Conservation (phyloP, 1,139 yeast genomes). For the Hyphopichia fennica region DNA sequence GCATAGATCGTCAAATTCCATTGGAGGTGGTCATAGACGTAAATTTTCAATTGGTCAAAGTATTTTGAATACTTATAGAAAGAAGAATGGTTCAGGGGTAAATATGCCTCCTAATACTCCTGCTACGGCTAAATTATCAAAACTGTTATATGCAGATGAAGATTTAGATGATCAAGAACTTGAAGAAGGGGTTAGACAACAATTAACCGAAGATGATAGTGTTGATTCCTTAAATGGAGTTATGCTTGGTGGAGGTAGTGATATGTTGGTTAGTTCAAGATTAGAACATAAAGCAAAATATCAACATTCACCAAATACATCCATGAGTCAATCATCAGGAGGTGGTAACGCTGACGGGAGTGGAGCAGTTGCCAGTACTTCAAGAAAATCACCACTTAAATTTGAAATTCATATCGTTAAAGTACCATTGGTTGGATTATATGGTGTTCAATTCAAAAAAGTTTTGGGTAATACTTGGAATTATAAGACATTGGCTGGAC, state of each 20-base stretch:
- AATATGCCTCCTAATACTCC: slow-evolving; percentile 53
- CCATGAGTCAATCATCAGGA: slow-evolving; percentile 14
- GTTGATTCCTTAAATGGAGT: slow-evolving; percentile 59
- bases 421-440: slow-evolving; percentile 85
- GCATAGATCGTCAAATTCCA: slow-evolving; percentile 31
- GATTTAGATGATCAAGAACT: slow-evolving; percentile 31
- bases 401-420: slow-evolving; percentile 93
- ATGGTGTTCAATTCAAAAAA: slow-evolving; percentile 94
- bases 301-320: slow-evolving; percentile 27
- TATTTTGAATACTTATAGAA: slow-evolving; percentile 44
- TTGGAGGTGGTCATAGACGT: slow-evolving; percentile 49
- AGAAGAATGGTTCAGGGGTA: slow-evolving; percentile 47
- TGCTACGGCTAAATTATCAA: slow-evolving; percentile 44
- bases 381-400: slow-evolving; percentile 56
- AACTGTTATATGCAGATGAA: slow-evolving; percentile 41
- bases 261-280: slow-evolving; percentile 63
- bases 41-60: slow-evolving; percentile 65
- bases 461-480: slow-evolving; percentile 94
- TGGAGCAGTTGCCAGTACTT: slow-evolving; percentile 5
- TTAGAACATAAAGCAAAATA: slow-evolving; percentile 52
- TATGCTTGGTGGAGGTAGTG: slow-evolving; percentile 56
- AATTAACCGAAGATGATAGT: slow-evolving; percentile 52
- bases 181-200: slow-evolving; percentile 24
- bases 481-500: slow-evolving; percentile 90
- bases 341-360: slow-evolving; percentile 10